These are phyloP conservation scores for Tetragonia tetragonoides DNA, from an alignment of 148 eudicot genomes.

Conservation along the genomic window DNA sequence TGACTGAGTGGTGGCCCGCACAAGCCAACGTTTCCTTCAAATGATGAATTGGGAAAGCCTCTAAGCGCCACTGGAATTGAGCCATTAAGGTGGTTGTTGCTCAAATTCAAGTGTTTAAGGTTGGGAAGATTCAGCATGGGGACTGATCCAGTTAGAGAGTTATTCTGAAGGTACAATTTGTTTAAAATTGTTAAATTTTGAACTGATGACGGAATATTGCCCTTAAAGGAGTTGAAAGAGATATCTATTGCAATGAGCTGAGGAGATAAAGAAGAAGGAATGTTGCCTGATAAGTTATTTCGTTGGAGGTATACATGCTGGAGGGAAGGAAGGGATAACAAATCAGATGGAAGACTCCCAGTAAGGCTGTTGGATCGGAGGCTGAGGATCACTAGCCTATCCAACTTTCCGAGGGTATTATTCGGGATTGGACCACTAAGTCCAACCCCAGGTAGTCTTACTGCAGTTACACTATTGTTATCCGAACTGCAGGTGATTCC, in stretches of 20 bases:
- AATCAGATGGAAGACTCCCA: slow-evolving; percentile 67
- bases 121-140: slow-evolving; percentile 44
- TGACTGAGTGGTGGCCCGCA: slow-evolving; percentile 65
- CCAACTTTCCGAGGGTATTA: slow-evolving; percentile 61
- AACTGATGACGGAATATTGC: slow-evolving; percentile 56
- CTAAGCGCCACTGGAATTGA: slow-evolving; percentile 63
- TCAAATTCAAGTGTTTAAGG: slow-evolving; percentile 54
- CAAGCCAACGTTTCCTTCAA: slow-evolving; percentile 61
- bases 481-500: slow-evolving; percentile 67
- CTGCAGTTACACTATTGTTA: slow-evolving; percentile 44
- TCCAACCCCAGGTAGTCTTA: slow-evolving; percentile 82
- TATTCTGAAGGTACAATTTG: slow-evolving; percentile 60
- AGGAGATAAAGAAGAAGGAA: slow-evolving; percentile 63
- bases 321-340: slow-evolving; percentile 69
- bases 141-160: slow-evolving; percentile 64
- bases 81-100: slow-evolving; percentile 74
- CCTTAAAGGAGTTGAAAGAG: slow-evolving; percentile 71
- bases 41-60: slow-evolving; percentile 62
- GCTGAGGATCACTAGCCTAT: slow-evolving; percentile 58
- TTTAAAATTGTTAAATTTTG: slow-evolving; percentile 59
- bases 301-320: slow-evolving; percentile 57
- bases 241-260: slow-evolving; percentile 57
- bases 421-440: slow-evolving; percentile 65
- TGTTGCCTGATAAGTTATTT: slow-evolving; percentile 68
- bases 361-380: slow-evolving; percentile 64